Conservation (phyloP, 352 stramenopile species). For the Pythium sp. region DNA sequence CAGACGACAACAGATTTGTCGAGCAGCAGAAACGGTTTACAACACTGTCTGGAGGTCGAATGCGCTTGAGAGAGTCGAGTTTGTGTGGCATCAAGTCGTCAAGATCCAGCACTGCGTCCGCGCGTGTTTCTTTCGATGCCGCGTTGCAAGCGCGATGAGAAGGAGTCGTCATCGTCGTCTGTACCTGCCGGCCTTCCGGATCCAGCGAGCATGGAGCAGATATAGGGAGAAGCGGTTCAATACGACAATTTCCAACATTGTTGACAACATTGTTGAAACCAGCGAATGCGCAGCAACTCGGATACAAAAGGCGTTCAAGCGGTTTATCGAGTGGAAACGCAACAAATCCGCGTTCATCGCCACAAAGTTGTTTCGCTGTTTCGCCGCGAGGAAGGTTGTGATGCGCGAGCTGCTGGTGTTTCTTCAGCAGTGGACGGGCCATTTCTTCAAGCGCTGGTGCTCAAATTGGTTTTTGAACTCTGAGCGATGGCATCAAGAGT, state of each 20-base stretch:
- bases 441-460: conserved; percentile 8
- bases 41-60: conserved; percentile 6
- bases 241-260: conserved; percentile 2
- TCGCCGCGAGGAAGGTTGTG: conserved; percentile 18
- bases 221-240: conserved; percentile 17
- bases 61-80: conserved; percentile 6
- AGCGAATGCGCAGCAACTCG: conserved; percentile 4
- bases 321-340: conserved; percentile 8
- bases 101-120: conserved; percentile 25
- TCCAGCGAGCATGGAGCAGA: conserved; percentile 25
- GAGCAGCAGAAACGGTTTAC: conserved; percentile 7
- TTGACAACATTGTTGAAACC: conserved; percentile 13
- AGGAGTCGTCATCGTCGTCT: conserved; percentile 11
- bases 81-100: neutral
- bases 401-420: conserved; percentile 9
- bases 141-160: conserved; percentile 8
- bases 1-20: conserved; percentile 10
- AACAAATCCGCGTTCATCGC: conserved; percentile 9
- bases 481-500: neutral
- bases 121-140: conserved; percentile 10
- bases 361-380: conserved; percentile 22
- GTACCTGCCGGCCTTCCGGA: conserved; percentile 20
- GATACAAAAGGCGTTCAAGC: conserved; percentile 11
- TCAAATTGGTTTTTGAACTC: neutral
- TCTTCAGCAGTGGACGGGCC: conserved; percentile 13